Conservation (phyloP, 768 basidiomycete species). For the Termitomyces eurrhizus region DNA sequence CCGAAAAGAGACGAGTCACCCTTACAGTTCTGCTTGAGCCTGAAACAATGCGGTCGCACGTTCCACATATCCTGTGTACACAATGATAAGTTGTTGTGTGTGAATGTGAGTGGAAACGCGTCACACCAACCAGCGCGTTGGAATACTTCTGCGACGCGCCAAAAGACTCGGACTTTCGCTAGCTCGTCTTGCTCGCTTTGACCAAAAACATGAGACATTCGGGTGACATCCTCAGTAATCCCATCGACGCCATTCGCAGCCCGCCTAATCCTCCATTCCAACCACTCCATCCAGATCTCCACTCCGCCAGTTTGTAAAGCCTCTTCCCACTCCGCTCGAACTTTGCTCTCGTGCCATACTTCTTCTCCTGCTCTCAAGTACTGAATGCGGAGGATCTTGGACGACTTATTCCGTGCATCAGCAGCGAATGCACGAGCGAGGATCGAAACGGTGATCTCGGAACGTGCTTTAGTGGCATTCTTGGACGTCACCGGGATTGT, state of each 20-base stretch:
- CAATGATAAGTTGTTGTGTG: slow-evolving; percentile 11
- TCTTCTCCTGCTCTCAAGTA: slow-evolving; percentile 74
- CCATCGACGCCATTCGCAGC: slow-evolving; percentile 45
- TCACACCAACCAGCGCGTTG: slow-evolving; percentile 56
- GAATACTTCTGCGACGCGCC: slow-evolving; percentile 63
- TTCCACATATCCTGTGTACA: slow-evolving; percentile 59
- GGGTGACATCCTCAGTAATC: slow-evolving; percentile 47
- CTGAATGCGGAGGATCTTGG: slow-evolving; percentile 49
- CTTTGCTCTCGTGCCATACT: slow-evolving; percentile 56
- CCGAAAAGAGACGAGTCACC: not conserved
- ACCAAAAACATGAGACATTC: slow-evolving; percentile 41
- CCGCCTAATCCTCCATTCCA: slow-evolving; percentile 67
- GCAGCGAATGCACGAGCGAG: slow-evolving; percentile 60
- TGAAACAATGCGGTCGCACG: slow-evolving; percentile 77
- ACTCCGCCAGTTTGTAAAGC: slow-evolving; percentile 50
- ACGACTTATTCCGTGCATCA: slow-evolving; percentile 46
- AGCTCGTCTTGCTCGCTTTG: slow-evolving; percentile 43
- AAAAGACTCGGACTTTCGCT: slow-evolving; percentile 57
- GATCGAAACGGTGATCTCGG: slow-evolving; percentile 68
- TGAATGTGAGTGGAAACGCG: not conserved
- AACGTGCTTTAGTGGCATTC: slow-evolving; percentile 62
- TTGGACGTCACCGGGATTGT: slow-evolving; percentile 60
- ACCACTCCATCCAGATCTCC: slow-evolving; percentile 75
- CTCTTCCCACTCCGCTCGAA: slow-evolving; percentile 65
- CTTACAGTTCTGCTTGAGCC: slow-evolving; percentile 80